phyloP scores from a whole-genome alignment of 805 yeast genomes.

The Kazachstania taianensis region DNA sequence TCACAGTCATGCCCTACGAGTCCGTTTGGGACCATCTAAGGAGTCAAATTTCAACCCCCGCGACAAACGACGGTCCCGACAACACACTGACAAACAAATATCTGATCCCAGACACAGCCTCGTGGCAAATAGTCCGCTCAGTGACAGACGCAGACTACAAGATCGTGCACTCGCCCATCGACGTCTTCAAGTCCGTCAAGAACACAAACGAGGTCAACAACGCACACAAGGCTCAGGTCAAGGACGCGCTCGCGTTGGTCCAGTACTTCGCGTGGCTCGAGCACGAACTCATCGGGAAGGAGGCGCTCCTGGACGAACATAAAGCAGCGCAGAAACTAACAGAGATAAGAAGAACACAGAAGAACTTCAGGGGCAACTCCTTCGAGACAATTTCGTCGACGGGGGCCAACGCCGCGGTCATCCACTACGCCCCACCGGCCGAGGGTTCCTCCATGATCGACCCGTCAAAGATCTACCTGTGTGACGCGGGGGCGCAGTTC shows the following conservation, averaged over 20 bases:
- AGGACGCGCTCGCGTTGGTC: slow-evolving; percentile 71
- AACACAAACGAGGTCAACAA: slow-evolving; percentile 63
- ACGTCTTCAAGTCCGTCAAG: slow-evolving; percentile 63
- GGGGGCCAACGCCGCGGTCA: slow-evolving; percentile 66
- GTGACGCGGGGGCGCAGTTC: slow-evolving; percentile 90
- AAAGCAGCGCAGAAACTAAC: slow-evolving; percentile 53
- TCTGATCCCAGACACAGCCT: slow-evolving; percentile 45
- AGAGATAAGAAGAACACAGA: slow-evolving; percentile 42
- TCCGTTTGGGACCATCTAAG: slow-evolving; percentile 49
- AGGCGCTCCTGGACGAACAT: slow-evolving; percentile 47
- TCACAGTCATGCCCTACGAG: slow-evolving; percentile 43
- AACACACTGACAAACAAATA: slow-evolving; percentile 16
- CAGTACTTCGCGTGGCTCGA: slow-evolving; percentile 81
- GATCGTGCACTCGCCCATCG: slow-evolving; percentile 49
- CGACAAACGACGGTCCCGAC: slow-evolving; percentile 12
- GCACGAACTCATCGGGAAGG: slow-evolving; percentile 35
- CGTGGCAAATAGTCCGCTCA: slow-evolving; percentile 58
- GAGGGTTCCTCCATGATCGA: slow-evolving; percentile 52
- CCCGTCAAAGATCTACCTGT: slow-evolving; percentile 56
- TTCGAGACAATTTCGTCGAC: slow-evolving; percentile 70
- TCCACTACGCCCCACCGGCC: slow-evolving; percentile 63
- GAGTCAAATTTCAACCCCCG: slow-evolving; percentile 2
- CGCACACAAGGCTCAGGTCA: slow-evolving; percentile 64
- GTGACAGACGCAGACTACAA: slow-evolving; percentile 25
- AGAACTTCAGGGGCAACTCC: slow-evolving; percentile 55